A percentile compares a stretch with the other conserved stretches of the same genome.
Evolutionary conservation across 495 filamentous ascomycete species (phyloP).

Genomic region (Neurospora sp.): DNA sequence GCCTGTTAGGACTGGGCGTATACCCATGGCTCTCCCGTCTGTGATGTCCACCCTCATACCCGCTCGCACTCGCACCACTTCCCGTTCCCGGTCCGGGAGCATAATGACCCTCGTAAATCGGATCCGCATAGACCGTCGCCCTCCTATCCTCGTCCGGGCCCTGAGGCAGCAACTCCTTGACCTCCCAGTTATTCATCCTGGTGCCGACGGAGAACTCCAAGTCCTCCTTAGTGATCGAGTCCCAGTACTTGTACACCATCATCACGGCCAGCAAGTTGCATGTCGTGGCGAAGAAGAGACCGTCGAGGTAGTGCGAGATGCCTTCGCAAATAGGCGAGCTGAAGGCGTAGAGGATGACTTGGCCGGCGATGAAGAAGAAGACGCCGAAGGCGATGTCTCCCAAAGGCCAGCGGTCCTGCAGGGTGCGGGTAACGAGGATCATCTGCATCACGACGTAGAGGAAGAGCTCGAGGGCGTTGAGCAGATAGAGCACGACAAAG

Average conservation of each 20-base stretch:
- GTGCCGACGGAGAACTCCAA: constrained; percentile 95
- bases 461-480: constrained; percentile 77
- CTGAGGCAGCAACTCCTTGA: constrained; percentile 67
- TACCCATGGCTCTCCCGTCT: not conserved
- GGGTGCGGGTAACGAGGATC: constrained; percentile 76
- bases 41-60: not conserved
- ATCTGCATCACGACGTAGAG: constrained; percentile 86
- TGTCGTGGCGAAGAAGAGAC: constrained; percentile 87
- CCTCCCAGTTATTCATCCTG: constrained; percentile 95
- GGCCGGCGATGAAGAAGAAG: constrained; percentile 85
- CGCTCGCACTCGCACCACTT: not conserved
- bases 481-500: constrained; percentile 85
- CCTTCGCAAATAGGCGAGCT: constrained; percentile 75
- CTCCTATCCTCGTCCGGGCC: constrained; percentile 74
- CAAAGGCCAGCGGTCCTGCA: constrained; percentile 92
- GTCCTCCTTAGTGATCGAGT: constrained; percentile 97
- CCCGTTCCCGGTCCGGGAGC: not conserved
- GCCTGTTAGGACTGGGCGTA: not conserved
- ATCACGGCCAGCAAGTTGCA: constrained; percentile 93
- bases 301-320: constrained; percentile 89
- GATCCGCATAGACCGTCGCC: constrained; percentile 65
- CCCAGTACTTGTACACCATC: constrained; percentile 99
- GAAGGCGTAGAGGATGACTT: constrained; percentile 87
- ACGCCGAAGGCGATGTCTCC: constrained; percentile 89
- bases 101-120: constrained; percentile 23